Base-by-base conservation (phyloP, 2,329 filamentous ascomycete genomes). In the Apiospora koreana region DNA sequence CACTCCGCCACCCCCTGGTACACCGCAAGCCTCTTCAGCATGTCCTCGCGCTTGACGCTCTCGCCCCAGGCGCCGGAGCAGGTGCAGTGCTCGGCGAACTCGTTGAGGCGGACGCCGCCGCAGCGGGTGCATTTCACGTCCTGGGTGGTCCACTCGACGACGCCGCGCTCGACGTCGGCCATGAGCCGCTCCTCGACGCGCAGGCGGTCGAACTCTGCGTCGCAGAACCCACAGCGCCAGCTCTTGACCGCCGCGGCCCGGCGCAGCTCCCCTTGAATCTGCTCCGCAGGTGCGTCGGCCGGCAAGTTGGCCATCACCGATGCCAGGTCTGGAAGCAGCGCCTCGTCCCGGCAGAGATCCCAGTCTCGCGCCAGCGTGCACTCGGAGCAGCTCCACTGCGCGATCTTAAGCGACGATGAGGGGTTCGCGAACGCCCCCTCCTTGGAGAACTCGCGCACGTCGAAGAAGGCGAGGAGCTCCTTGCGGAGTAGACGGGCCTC, bases 71-170 rank as follows among this genome's bases (percentile, higher is more conserved):
- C 88, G 3, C 96, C 96, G 72, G 93, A 94, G 84, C 96, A 99
- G 14, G 91, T 92, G 81, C 97, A 99, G 81, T 98, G 95, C 80
- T 98, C 95, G 91, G 96, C 94, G 76, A 98, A 97, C 77, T 98
- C 95, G 79, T 97, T 98, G 50, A 93, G 86, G 78, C 94, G 86
- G 48, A 97, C 81, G 75, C 94, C 94, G 42, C 87, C 89, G 79
- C 91, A 93, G 71, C 87, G 86, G 41, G 77, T 79, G 74, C 96
- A 99, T 81, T 94, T 94, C 70, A 98, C 82, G 80, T 99, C 96
- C 83, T 98, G 95, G 43, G 92, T 93, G 73, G 90, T 87, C 95
- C 97, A 99, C 76, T 92, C 90, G 35, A 94, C 87, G 9, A 94
- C 85, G 78, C 92, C 83, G 28, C 88, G 89, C 80, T 98, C 91